Conservation (phyloP, 2,329 filamentous ascomycete species). For the Ophiostoma angusticollis region DNA sequence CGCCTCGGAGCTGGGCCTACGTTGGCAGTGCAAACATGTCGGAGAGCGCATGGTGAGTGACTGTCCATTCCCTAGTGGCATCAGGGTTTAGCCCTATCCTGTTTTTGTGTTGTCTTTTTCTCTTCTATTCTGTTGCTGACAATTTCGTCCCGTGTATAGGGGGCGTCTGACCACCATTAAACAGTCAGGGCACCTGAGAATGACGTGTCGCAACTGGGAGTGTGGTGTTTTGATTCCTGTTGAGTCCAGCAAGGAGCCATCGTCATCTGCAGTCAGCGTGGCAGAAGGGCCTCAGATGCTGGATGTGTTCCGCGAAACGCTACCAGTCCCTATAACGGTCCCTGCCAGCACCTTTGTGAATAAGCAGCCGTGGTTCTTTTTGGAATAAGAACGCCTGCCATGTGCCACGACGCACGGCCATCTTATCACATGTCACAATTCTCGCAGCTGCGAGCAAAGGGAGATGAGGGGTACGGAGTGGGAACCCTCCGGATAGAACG, state of each 20-base stretch:
- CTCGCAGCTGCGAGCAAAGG: no score
- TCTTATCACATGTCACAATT: no score
- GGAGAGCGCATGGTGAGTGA: constrained; percentile 74
- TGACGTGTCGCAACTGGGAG: constrained; percentile 90
- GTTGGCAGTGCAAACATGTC: constrained; percentile 85
- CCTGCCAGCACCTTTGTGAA: constrained; percentile 39
- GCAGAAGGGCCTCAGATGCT: constrained; percentile 15
- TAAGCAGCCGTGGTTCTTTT: constrained; percentile 30
- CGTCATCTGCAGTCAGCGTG: neutral
- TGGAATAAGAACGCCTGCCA: no score
- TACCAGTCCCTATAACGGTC: constrained; percentile 52
- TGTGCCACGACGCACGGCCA: no score
- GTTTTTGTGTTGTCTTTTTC: neutral
- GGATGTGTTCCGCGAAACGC: constrained; percentile 37
- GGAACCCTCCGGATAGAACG: no score
- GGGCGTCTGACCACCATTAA: constrained; percentile 64
- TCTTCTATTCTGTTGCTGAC: neutral
- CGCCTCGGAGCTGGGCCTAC: constrained; percentile 56
- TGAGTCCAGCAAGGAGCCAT: constrained; percentile 4
- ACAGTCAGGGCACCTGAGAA: constrained; percentile 52
- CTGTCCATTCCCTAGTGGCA: no score
- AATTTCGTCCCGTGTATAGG: constrained; percentile 41
- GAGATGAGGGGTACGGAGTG: no score
- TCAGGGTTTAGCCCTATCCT: constrained; percentile 3
- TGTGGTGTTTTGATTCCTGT: constrained; percentile 73